These are phyloP conservation scores for Tilletia caries DNA, from an alignment of 1,284 basidiomycete genomes.

Conservation along the genomic window DNA sequence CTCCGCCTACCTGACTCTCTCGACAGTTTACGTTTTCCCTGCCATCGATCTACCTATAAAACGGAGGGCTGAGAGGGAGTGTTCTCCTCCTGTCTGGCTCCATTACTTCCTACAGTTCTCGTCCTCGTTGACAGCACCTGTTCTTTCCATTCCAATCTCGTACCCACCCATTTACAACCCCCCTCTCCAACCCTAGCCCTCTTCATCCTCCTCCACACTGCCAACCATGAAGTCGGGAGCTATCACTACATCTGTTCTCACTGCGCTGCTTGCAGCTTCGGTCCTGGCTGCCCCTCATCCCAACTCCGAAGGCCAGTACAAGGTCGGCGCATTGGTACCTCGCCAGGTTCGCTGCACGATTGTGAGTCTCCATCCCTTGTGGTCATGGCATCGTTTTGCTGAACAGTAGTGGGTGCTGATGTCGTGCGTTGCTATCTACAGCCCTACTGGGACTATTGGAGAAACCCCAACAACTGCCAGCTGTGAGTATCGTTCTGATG, in stretches of 20 bases:
- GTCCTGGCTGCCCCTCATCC: background rate
- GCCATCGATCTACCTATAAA: no score
- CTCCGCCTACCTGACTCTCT: no score
- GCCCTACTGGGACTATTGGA: slow-evolving; percentile 8
- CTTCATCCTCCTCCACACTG: background rate
- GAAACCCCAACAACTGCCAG: slow-evolving; percentile 3
- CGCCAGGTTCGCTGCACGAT: slow-evolving; percentile 1
- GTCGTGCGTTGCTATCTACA: background rate
- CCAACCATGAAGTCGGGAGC: background rate
- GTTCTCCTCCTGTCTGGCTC: no score
- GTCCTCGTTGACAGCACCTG: no score
- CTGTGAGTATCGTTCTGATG: background rate
- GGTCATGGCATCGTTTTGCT: background rate
- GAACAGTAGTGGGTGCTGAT: background rate
- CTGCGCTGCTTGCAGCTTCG: background rate
- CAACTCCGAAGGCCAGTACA: background rate
- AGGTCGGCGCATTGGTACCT: background rate
- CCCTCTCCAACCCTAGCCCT: background rate
- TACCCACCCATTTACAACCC: no score
- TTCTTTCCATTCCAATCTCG: no score
- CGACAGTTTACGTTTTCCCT: no score
- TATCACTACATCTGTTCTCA: background rate
- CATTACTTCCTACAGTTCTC: no score
- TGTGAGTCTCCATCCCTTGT: background rate
- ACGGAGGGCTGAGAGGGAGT: no score